Percentiles rank a stretch among this genome's conserved stretches.
These are phyloP conservation scores for Trichoderma virens DNA, from an alignment of 495 filamentous ascomycete species.

Conservation along the genomic window DNA sequence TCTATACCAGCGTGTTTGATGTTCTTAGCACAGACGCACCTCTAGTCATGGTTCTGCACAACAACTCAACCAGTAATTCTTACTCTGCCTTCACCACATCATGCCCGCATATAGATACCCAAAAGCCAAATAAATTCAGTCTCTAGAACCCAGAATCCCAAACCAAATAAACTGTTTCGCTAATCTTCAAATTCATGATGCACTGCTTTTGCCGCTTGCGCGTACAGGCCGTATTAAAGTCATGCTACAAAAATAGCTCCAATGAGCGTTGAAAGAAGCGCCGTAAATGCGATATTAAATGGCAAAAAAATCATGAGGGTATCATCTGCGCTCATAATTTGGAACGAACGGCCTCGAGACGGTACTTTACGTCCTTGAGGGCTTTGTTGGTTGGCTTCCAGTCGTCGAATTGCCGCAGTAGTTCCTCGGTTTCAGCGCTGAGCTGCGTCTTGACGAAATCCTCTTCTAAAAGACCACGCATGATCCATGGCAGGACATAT, in stretches of 20 bases:
- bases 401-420: conserved; percentile 82
- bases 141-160: neutral
- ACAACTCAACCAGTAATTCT: no score
- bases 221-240: neutral
- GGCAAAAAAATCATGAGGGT: neutral
- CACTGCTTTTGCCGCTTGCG: neutral
- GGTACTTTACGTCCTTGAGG: conserved; percentile 91
- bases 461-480: conserved; percentile 88
- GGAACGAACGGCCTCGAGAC: conserved; percentile 83
- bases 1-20: no score
- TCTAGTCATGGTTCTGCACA: no score
- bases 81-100: neutral
- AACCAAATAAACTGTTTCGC: neutral
- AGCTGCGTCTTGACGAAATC: conserved; percentile 79
- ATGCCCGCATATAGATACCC: neutral
- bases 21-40: no score
- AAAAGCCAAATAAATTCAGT: neutral
- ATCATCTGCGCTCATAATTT: conserved; percentile 48
- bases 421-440: conserved; percentile 63
- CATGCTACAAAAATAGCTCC: neutral
- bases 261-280: neutral
- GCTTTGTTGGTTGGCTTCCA: conserved; percentile 88
- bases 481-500: conserved; percentile 87
- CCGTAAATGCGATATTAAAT: neutral
- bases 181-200: neutral